phyloP scores from a whole-genome alignment of 176 grass and related monocot species.

The Microstegium vimineum region DNA sequence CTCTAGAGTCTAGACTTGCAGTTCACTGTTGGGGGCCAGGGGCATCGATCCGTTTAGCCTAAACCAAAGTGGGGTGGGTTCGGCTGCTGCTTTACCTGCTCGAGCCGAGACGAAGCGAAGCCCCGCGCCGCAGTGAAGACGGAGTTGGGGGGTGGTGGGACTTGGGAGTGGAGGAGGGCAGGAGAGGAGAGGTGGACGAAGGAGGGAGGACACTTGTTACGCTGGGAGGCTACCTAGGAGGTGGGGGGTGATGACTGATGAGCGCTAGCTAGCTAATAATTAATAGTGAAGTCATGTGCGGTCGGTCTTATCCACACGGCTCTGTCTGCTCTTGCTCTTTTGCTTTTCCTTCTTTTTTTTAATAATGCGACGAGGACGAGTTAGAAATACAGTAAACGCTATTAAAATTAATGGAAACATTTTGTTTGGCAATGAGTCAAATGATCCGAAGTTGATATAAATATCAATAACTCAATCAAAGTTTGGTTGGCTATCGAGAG shows the following conservation, averaged over 20 bases:
- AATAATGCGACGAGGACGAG: background rate
- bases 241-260: background rate
- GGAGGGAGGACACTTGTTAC: constrained; percentile 26
- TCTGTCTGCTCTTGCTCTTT: constrained; percentile 28
- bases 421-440: too few relatives aligned
- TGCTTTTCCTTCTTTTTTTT: background rate
- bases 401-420: too few relatives aligned
- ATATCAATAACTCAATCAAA: too few relatives aligned
- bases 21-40: background rate
- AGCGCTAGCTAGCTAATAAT: too few relatives aligned
- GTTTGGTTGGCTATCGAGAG: too few relatives aligned
- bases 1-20: background rate
- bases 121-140: background rate
- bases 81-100: constrained; percentile 31
- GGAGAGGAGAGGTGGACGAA: background rate
- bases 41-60: background rate
- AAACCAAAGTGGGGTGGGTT: background rate
- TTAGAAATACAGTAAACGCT: background rate
- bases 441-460: too few relatives aligned
- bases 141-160: background rate
- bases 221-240: constrained; percentile 1
- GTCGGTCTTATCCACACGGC: constrained; percentile 35
- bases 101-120: background rate
- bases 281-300: constrained; percentile 32
- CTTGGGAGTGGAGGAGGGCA: background rate